Evolutionary conservation across 306 rosid genomes (phyloP), one percentile per base, ranked within the genome.

Genomic region (Lotus japonicus): DNA sequence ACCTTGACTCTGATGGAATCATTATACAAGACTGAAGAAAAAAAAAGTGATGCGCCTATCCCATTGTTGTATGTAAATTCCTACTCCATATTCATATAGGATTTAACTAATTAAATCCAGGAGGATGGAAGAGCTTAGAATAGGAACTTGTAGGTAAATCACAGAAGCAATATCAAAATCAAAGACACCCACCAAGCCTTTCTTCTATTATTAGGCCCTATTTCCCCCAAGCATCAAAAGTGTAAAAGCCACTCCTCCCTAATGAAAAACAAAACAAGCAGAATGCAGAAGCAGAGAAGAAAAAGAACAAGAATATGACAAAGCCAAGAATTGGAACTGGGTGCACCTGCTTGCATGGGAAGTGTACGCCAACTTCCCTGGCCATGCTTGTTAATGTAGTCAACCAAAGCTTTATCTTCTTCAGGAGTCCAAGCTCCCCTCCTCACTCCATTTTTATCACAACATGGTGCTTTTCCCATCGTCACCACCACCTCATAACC

Each of bases 381-480:
- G 19, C 82, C 82, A 64, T 81, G 70, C 45, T 73, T 68, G 52
- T 68, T 57, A 70, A 81, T 77, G 49, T 81, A 77, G 44, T 81
- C 60, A 44, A 64, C 71, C 18, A 81, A 69, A 17, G 60, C 18
- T 77, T 77, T 63, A 45, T 81, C 80, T 71, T 81, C 85, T 73
- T 81, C 82, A n/a, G 77, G 80, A 31, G 74, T 77, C 85, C 85
- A 81, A 42, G 79, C 66, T 36, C 85, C 82, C 18, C 66, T 77
- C 2, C 28, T 74, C 58, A 80, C 74, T 57, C 15, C 77, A 38
- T 74, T 46, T 48, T 80, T 57, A 58, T 80, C 84, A 80, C 80
- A 80, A 51, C 84, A 80, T 16, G 73, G 74, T 66, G 70, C 58
- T 44, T 75, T 78, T 17, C 74, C 82, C 82, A 78, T 78, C 70